These are phyloP conservation scores for Fraxinus sp. DNA, from an alignment of 305 asterid species.

Conservation along the genomic window DNA sequence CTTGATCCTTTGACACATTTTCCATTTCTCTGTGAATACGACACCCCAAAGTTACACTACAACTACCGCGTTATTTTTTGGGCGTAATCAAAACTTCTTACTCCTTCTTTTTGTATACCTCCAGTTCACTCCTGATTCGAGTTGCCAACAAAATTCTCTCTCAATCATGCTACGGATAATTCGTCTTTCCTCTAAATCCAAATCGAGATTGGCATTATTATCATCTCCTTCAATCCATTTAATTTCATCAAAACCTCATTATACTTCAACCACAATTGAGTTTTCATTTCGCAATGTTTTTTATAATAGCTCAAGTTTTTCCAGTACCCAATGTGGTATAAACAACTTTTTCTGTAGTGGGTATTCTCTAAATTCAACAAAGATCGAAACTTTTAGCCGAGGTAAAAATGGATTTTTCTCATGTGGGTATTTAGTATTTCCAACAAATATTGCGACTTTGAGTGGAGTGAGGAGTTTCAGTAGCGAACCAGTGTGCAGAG, in stretches of 20 bases:
- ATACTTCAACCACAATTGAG: not conserved
- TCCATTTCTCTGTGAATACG: too few relatives aligned
- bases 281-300: slow-evolving; percentile 23
- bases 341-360: slow-evolving; percentile 7
- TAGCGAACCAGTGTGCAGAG: slow-evolving; percentile 56
- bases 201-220: slow-evolving; percentile 6
- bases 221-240: slow-evolving; percentile 1
- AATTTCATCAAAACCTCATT: slow-evolving; percentile 6
- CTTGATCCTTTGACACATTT: too few relatives aligned
- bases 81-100: too few relatives aligned
- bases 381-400: slow-evolving; percentile 18
- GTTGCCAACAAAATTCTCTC: not conserved
- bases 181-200: slow-evolving; percentile 21
- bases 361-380: slow-evolving; percentile 24
- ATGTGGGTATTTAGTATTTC: slow-evolving; percentile 26
- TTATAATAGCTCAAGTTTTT: not conserved
- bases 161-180: slow-evolving; percentile 29
- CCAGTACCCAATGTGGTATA: slow-evolving; percentile 14
- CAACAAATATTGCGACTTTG: slow-evolving; percentile 24
- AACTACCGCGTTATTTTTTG: too few relatives aligned
- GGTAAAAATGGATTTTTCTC: slow-evolving; percentile 26
- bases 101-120: not conserved
- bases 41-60: too few relatives aligned
- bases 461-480: slow-evolving; percentile 46
- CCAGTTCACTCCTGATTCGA: not conserved